Evolutionary conservation across 805 yeast species (phyloP).

Genomic region (Wickerhamiella kazuoi): DNA sequence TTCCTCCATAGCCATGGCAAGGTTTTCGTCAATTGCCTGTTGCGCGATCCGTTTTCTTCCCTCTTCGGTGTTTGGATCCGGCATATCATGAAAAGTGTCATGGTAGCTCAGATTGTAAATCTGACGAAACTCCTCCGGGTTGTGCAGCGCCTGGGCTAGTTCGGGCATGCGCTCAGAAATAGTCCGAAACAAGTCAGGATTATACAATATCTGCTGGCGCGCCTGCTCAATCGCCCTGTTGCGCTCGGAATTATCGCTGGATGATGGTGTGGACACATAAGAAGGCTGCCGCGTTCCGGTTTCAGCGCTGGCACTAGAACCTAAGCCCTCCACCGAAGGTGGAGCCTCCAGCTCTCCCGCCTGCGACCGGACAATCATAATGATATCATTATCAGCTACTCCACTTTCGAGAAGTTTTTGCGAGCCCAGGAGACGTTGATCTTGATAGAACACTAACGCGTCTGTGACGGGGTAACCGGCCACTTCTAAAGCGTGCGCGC

Average conservation of each 20-base stretch:
- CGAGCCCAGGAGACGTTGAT: conserved; percentile 24
- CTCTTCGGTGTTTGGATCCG: conserved; percentile 36
- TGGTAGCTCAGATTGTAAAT: conserved; percentile 25
- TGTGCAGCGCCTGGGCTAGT: conserved; percentile 28
- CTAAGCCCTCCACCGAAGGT: neutral
- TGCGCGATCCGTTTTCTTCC: conserved; percentile 48
- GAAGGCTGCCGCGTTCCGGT: neutral
- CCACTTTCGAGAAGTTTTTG: conserved; percentile 31
- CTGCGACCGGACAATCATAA: conserved; percentile 14
- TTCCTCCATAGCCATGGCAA: conserved; percentile 62
- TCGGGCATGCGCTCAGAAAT: conserved; percentile 29
- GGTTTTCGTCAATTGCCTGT: conserved; percentile 56
- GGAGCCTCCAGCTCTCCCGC: neutral
- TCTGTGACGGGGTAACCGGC: conserved; percentile 31
- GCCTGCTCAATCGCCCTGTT: conserved; percentile 15
- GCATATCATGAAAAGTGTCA: conserved; percentile 39
- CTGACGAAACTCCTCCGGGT: conserved; percentile 32
- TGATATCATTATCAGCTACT: conserved; percentile 40
- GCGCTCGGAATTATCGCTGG: neutral
- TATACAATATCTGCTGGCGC: conserved; percentile 21
- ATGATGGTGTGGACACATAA: neutral
- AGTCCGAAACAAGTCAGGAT: conserved; percentile 19
- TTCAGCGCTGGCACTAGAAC: neutral
- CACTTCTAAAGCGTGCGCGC: conserved; percentile 58
- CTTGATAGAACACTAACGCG: conserved; percentile 35